Evolutionary conservation across 1,284 basidiomycete species (phyloP).

Genomic region (Rhodotorula mucilaginosa): DNA sequence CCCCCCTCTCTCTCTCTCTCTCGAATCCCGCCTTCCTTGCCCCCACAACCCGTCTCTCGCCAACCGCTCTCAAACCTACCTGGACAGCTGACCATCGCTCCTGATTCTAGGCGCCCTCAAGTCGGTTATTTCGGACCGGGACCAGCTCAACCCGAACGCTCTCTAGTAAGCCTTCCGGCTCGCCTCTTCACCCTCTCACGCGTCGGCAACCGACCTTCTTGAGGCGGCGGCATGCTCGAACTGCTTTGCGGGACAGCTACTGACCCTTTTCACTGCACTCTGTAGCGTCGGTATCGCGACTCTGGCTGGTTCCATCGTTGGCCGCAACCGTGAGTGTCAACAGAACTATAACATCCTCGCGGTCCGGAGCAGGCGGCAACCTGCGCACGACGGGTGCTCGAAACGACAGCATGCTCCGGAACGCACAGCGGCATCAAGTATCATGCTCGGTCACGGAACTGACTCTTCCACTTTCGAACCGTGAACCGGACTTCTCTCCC

Average conservation of each 20-base stretch:
- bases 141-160: conserved; percentile 77
- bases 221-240: too few relatives aligned
- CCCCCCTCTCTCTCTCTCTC: background rate
- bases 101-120: conserved; percentile 66
- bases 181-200: too few relatives aligned
- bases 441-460: background rate
- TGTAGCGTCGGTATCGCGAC: conserved; percentile 71
- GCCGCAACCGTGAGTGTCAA: conserved; percentile 52
- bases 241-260: background rate
- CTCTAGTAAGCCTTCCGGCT: conserved; percentile 57
- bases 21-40: background rate
- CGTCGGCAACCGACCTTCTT: background rate
- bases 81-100: background rate
- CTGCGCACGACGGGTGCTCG: too few relatives aligned
- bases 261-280: background rate
- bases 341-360: background rate
- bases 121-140: conserved; percentile 70
- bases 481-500: background rate
- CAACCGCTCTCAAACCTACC: background rate
- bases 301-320: conserved; percentile 78
- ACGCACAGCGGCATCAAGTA: too few relatives aligned
- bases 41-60: background rate
- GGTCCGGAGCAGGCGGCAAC: too few relatives aligned
- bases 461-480: too few relatives aligned
- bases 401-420: too few relatives aligned